Evolutionary conservation across 768 basidiomycete genomes (phyloP).

Genomic region (Candolleomyces aberdarensis): DNA sequence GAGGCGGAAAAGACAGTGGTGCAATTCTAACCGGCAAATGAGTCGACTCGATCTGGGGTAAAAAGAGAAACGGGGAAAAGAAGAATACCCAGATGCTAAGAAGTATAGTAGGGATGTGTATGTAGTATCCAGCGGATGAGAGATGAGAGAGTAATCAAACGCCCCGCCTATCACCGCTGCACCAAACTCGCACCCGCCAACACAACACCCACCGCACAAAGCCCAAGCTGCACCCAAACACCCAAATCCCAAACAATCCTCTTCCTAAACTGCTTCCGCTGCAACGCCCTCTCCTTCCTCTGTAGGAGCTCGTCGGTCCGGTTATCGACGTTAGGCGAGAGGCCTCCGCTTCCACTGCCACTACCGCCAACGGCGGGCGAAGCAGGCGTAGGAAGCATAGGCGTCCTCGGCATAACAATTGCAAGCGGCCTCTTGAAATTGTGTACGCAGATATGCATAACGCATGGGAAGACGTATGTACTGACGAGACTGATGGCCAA

Average conservation of each 20-base stretch:
- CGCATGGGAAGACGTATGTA: conserved; percentile 68
- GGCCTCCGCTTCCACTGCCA: conserved; percentile 14
- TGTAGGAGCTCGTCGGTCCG: conserved; percentile 70
- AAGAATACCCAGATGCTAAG: neutral
- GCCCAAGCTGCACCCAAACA: conserved; percentile 45
- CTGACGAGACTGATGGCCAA: conserved; percentile 50
- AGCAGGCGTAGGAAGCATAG: conserved; percentile 17
- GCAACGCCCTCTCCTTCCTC: conserved; percentile 82
- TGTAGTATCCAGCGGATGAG: neutral
- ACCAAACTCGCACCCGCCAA: neutral
- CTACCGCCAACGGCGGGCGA: conserved; percentile 5
- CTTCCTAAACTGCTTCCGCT: conserved; percentile 66
- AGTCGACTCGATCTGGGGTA: neutral
- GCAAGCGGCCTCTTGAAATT: conserved; percentile 81
- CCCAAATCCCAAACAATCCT: conserved; percentile 83
- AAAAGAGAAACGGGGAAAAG: neutral
- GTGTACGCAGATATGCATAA: conserved; percentile 79
- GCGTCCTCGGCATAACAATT: conserved; percentile 66
- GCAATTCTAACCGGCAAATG: too few relatives aligned
- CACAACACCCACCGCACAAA: neutral
- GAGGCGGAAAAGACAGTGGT: neutral
- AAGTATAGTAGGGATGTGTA: too few relatives aligned
- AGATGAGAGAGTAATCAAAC: neutral
- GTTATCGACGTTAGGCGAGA: conserved; percentile 21
- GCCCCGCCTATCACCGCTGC: neutral